Percentiles rank a stretch among this genome's conserved stretches.
Conservation (phyloP, 2,329 filamentous ascomycete genomes). For the Calcarisporium arbuscula region DNA sequence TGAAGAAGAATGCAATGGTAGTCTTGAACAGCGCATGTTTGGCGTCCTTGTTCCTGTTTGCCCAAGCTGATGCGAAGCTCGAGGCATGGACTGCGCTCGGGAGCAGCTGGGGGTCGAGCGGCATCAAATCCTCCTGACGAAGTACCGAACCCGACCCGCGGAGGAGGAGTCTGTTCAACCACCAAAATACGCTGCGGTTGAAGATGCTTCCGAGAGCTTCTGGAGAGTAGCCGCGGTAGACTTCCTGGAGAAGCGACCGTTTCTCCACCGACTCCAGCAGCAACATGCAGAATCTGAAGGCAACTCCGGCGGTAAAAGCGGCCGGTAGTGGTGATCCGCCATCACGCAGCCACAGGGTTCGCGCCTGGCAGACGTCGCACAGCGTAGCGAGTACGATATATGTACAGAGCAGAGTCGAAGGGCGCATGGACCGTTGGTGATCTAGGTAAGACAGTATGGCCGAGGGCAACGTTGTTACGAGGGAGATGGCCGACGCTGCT, state of each 20-base stretch:
- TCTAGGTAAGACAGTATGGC: conserved; percentile 28
- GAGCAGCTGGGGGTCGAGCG: conserved; percentile 9
- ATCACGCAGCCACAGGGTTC: conserved; percentile 24
- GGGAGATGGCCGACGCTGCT: no score
- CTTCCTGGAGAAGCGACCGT: conserved; percentile 8
- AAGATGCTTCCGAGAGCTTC: conserved; percentile 30
- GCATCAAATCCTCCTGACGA: conserved; percentile 28
- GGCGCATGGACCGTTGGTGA: conserved; percentile 22
- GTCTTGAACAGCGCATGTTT: neutral
- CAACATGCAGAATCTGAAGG: conserved; percentile 11
- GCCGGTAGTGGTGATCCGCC: conserved; percentile 12
- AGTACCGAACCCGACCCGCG: conserved; percentile 20
- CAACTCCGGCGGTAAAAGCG: conserved; percentile 10
- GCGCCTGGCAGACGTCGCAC: conserved; percentile 21
- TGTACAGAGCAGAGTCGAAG: conserved; percentile 21
- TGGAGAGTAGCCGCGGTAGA: neutral
- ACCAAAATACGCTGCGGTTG: conserved; percentile 42
- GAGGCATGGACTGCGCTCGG: neutral
- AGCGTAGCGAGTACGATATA: conserved; percentile 23
- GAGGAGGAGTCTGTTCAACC: conserved; percentile 43
- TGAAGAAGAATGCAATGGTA: neutral
- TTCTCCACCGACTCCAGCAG: conserved; percentile 14
- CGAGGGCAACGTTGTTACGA: no score
- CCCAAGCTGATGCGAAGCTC: no score
- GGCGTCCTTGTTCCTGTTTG: neutral